A percentile compares a stretch with the other conserved stretches of the same genome.
These are phyloP conservation scores for Chlamydomonas reinhardtii DNA, from an alignment of 163 green algal species.

Conservation along the genomic window DNA sequence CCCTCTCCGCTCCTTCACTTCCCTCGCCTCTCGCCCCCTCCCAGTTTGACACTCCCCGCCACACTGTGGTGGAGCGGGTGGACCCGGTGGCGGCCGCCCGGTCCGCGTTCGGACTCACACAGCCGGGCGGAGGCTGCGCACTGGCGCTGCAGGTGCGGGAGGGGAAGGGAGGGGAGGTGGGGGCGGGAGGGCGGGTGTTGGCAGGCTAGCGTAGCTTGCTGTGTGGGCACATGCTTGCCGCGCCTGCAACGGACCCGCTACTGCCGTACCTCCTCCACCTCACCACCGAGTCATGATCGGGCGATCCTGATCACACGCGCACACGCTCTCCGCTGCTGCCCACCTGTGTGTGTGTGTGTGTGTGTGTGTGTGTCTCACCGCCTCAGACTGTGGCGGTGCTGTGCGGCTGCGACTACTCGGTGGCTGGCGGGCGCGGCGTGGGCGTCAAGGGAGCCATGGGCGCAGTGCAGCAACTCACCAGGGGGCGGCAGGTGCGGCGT, in stretches of 20 bases:
- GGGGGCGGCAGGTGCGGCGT: background rate
- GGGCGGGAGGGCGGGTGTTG: background rate
- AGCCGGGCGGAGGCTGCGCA: background rate
- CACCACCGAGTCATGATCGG: too few relatives aligned
- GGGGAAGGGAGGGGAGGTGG: too few relatives aligned
- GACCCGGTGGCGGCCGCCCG: background rate
- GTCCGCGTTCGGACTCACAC: slow-evolving; percentile 14
- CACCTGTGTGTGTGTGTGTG: too few relatives aligned
- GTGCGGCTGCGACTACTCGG: slow-evolving; percentile 71
- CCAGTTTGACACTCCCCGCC: slow-evolving; percentile 11
- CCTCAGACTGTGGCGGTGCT: slow-evolving; percentile 73
- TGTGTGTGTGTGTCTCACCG: too few relatives aligned
- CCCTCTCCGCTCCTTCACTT: too few relatives aligned
- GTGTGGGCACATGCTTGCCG: background rate
- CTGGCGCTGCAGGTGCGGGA: slow-evolving; percentile 18
- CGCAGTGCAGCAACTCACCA: slow-evolving; percentile 32
- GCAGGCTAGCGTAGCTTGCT: too few relatives aligned
- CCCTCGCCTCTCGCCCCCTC: too few relatives aligned
- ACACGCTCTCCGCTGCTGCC: too few relatives aligned
- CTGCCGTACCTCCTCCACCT: too few relatives aligned
- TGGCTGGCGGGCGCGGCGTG: slow-evolving; percentile 26
- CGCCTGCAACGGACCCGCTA: too few relatives aligned
- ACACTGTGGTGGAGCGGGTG: slow-evolving; percentile 35
- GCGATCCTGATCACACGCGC: too few relatives aligned
- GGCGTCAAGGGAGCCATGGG: slow-evolving; percentile 30